Evolutionary conservation across 1,284 basidiomycete genomes (phyloP), one percentile per base, ranked within the genome.

Genomic region (Ganoderma boninense): DNA sequence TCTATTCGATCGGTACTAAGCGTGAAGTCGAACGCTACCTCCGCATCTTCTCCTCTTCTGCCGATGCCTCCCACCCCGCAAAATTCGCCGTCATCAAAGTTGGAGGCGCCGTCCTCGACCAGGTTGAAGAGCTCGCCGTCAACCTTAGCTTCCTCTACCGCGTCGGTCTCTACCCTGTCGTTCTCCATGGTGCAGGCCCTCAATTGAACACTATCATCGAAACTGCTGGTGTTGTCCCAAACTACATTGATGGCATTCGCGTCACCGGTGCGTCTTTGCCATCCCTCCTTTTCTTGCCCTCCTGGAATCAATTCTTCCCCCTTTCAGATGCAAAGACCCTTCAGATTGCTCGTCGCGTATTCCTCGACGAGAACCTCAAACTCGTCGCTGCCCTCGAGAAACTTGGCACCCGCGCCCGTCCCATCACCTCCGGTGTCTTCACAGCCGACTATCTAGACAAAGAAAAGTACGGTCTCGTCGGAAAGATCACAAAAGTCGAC

Each of bases 1-100:
- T 98, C 57, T 98, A 98, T 84, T 98, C 96, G 46, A 93, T 98
- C 74, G 97, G 97, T 63, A 95, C 95, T 35, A 96, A 97, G 79
- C 94, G 96, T 75, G 97, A 98, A 82, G 97, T 98, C 72, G 96
- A 97, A 81, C 92, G 97, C 75, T 97, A 98, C 85, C 92, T 98
- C 62, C 92, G 97, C 67, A 98, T 98, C 79, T 98, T 98, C 81
- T 96, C 95, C 16, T 92, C 94, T 35, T 92, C 95, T 52, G 94
- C 95, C 14, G 92, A 96, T 77, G 88, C 92, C 0, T 90, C 92
- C 23, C 89, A 94, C 69, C 92, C 92, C 32, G 95, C 95, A 73
- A 96, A 95, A 81, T 97, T 97, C 77, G 96, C 96, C 43, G 96
- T 97, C 71, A 92, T 97, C 86, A 97, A 97, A 83, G 91, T 98